Percentiles rank a stretch among this genome's conserved stretches.
Evolutionary conservation across 495 filamentous ascomycete species (phyloP).

Genomic region (Choiromyces venosus): DNA sequence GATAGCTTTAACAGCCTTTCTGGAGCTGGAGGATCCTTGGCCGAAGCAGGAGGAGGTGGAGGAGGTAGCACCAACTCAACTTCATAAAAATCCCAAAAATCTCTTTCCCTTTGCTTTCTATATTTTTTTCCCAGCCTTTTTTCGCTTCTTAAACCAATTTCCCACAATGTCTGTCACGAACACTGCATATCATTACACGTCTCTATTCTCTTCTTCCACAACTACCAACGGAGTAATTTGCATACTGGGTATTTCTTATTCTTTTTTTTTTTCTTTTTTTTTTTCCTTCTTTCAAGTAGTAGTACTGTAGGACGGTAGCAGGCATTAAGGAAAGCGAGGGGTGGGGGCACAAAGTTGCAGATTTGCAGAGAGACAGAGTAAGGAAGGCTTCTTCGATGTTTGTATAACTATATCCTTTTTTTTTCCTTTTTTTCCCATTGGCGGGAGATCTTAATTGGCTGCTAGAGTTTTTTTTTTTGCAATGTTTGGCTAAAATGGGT

Average conservation of each 20-base stretch:
- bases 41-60: background rate
- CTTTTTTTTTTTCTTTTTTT: conserved; percentile 12
- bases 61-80: background rate
- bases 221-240: conserved; percentile 19
- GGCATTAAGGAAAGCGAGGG: background rate
- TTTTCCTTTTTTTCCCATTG: background rate
- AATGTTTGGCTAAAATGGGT: background rate
- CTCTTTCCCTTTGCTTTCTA: conserved; percentile 1
- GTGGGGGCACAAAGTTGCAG: no score
- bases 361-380: background rate
- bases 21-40: background rate
- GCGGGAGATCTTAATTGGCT: background rate
- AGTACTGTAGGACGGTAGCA: background rate
- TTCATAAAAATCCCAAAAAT: conserved; percentile 4
- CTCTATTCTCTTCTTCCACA: conserved; percentile 17
- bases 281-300: conserved; percentile 14
- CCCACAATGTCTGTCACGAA: background rate
- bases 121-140: conserved; percentile 6
- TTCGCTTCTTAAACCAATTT: conserved; percentile 10
- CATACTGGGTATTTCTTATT: conserved; percentile 21
- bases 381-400: background rate
- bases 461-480: conserved; percentile 2
- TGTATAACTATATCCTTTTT: background rate
- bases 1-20: background rate
- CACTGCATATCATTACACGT: background rate